Evolutionary conservation across 352 stramenopile genomes (phyloP), one percentile per base, ranked within the genome.

Genomic region (Pythium angustatum): DNA sequence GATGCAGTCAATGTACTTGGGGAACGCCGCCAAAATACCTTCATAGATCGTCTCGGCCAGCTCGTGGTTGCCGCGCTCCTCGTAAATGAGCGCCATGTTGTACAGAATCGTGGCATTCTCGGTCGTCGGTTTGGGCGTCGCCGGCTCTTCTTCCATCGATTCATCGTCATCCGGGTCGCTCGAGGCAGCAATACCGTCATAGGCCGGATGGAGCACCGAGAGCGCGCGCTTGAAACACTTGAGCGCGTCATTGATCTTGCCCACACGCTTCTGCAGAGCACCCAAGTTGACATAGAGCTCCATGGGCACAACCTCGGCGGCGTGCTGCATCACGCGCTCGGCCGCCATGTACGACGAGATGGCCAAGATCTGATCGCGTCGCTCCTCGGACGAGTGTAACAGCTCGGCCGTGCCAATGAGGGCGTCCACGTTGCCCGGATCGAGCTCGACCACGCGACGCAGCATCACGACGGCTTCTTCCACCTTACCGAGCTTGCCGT

Each of bases 31-130:
- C 22, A 98, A 66, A 52, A 99, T 98, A 10, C 89, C 88, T 63
- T 98, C 93, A 73, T 98, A 97, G 27, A 99, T 82, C 56, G 88
- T 83, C 21, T 96, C 88, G 7, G 96, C 94, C 28, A 85, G 84
- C 19, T 98, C 77, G 51, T 93, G 93, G 48, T 97, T 79, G 34
- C 95, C 96, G 28, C 90, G 81, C 62, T 97, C 84, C 77, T 99
- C 96, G 57, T 98, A 97, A 26, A 98, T 83, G 8, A 97, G 80
- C 14, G 90, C 96, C 63, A 99, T 83, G 72, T 99, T 99, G 81
- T 98, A 99, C 52, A 97, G 69, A 70, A 98, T 92, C 28, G 91
- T 98, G 19, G 97, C 87, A 50, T 98, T 98, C 17, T 81, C 72
- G 74, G 83, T 71, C 62, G 74, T 77, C 40, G 84, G 73, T 50